Percentiles rank a stretch among this genome's conserved stretches.
These are phyloP conservation scores for Rhodomyrtus tomentosa DNA, from an alignment of 345 rosid species.

Conservation along the genomic window DNA sequence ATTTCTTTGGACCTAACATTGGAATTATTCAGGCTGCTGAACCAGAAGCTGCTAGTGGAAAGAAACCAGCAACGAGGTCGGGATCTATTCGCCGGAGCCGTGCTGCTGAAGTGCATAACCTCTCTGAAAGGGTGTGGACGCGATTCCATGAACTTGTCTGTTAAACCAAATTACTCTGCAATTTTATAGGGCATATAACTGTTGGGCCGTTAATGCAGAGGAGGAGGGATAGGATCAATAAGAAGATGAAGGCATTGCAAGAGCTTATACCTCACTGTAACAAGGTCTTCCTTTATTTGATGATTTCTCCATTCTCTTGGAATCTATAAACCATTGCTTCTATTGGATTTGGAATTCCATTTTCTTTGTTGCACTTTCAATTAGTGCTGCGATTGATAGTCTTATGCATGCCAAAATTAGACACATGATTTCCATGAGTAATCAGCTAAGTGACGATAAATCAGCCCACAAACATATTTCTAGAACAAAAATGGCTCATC, in stretches of 20 bases:
- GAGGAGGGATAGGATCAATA: slow-evolving; percentile 84
- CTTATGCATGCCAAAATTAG: background rate
- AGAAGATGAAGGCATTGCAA: slow-evolving; percentile 79
- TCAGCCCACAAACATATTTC: background rate
- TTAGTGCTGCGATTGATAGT: background rate
- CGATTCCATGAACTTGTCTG: background rate
- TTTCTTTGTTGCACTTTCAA: background rate
- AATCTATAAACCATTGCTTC: background rate
- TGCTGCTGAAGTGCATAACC: slow-evolving; percentile 71
- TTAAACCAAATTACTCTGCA: background rate
- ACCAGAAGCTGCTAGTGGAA: slow-evolving; percentile 14
- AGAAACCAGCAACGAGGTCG: slow-evolving; percentile 23
- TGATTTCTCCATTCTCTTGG: background rate
- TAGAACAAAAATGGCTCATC: background rate
- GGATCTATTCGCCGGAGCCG: slow-evolving; percentile 44
- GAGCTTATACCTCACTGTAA: slow-evolving; percentile 88
- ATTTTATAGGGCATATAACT: background rate
- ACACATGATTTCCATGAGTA: background rate
- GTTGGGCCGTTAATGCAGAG: slow-evolving; percentile 27
- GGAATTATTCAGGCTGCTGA: slow-evolving; percentile 25
- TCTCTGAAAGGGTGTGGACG: slow-evolving; percentile 48
- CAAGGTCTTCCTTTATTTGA: slow-evolving; percentile 37
- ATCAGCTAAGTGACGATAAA: background rate
- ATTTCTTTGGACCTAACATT: background rate
- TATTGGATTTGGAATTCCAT: background rate